phyloP scores from a whole-genome alignment of 441 rosid species.

The Populus hybrid region DNA sequence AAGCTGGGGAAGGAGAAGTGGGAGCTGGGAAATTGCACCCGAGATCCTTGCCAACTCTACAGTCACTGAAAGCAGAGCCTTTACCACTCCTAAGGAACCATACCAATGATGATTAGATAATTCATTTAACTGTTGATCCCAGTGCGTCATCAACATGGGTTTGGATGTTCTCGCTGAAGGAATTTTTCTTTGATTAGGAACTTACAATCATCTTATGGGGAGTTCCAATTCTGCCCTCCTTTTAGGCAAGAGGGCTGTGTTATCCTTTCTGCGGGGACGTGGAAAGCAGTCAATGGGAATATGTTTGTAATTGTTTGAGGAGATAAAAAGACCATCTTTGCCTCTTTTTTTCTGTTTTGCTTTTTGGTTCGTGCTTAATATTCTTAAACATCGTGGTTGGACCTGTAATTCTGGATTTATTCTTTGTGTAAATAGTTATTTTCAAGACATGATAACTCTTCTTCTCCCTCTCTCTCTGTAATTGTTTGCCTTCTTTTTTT shows the following conservation, averaged over 20 bases:
- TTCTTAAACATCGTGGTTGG: constrained; percentile 25
- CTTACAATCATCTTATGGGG: constrained; percentile 21
- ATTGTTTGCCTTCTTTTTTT: too few relatives aligned
- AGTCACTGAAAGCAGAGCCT: constrained; percentile 56
- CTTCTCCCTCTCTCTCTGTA: neutral
- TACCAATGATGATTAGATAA: constrained; percentile 28
- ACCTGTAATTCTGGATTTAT: constrained; percentile 27
- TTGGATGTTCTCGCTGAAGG: constrained; percentile 16
- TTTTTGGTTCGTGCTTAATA: constrained; percentile 4
- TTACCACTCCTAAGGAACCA: constrained; percentile 43
- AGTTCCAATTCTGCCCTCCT: constrained; percentile 18
- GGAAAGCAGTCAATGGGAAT: constrained; percentile 23
- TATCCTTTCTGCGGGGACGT: constrained; percentile 12
- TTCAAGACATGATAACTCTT: neutral
- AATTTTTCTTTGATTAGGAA: constrained; percentile 16
- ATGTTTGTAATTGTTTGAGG: constrained; percentile 37
- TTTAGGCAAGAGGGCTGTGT: constrained; percentile 17
- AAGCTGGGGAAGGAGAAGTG: constrained; percentile 74
- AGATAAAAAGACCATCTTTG: constrained; percentile 14
- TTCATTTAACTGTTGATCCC: constrained; percentile 17
- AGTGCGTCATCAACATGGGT: neutral
- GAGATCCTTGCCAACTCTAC: constrained; percentile 53
- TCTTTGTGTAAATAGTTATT: constrained; percentile 33
- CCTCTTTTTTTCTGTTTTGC: constrained; percentile 1
- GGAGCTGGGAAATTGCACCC: constrained; percentile 62